phyloP scores from a whole-genome alignment of 164 flowering plant genomes.

The Cinnamomum micranthum region DNA sequence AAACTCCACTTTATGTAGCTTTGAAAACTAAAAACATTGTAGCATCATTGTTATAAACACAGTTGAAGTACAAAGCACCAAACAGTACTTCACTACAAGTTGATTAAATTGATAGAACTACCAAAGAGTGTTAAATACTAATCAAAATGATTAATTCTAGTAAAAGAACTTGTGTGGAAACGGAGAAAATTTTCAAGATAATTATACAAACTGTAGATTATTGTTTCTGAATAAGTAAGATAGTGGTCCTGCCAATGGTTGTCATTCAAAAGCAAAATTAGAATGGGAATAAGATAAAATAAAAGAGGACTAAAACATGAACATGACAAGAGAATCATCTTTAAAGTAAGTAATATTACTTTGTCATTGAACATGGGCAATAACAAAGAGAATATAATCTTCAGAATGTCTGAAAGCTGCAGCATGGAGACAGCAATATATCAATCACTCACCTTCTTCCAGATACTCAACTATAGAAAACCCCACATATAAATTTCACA shows the following conservation, averaged over 20 bases:
- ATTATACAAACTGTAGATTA: neutral
- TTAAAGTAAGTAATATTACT: slow-evolving; percentile 7
- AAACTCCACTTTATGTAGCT: no score
- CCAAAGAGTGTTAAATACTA: neutral
- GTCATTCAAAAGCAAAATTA: slow-evolving; percentile 20
- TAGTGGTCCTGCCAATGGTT: neutral
- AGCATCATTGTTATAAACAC: no score
- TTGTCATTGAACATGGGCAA: slow-evolving; percentile 15
- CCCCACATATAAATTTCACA: neutral
- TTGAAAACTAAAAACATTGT: no score
- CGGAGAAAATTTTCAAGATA: neutral
- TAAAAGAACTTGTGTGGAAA: neutral
- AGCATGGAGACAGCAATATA: slow-evolving; percentile 3
- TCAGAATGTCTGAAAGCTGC: neutral
- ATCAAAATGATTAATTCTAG: neutral
- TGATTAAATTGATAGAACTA: neutral
- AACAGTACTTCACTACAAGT: neutral
- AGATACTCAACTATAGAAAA: slow-evolving; percentile 6
- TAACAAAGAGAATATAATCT: slow-evolving; percentile 7
- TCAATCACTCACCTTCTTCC: neutral
- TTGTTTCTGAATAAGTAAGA: neutral
- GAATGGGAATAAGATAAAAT: slow-evolving; percentile 2
- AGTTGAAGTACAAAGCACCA: neutral
- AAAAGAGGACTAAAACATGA: slow-evolving; percentile 14
- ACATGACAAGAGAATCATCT: slow-evolving; percentile 23